Evolutionary conservation across 2,329 filamentous ascomycete species (phyloP).

Genomic region (Fusarium mexicanum): DNA sequence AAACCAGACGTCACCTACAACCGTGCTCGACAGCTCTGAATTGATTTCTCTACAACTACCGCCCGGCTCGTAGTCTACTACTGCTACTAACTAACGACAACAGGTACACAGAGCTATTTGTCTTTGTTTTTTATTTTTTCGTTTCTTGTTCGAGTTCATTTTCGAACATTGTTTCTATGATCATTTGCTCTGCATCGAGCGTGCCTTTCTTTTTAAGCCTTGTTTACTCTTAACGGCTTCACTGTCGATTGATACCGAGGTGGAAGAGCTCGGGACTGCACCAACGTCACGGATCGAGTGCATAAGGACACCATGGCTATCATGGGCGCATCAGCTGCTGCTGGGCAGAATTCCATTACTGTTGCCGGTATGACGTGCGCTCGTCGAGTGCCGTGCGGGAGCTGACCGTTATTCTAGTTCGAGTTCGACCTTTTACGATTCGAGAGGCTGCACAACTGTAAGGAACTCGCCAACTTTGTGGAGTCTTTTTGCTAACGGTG

Average conservation of each 20-base stretch:
- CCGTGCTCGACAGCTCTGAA: constrained; percentile 26
- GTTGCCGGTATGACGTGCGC: constrained; percentile 60
- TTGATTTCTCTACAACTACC: constrained; percentile 13
- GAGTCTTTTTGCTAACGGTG: constrained; percentile 15
- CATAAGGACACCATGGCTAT: constrained; percentile 30
- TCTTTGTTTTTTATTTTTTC: constrained; percentile 2
- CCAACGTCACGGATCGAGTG: neutral
- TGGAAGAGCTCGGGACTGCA: neutral
- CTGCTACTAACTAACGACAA: constrained; percentile 21
- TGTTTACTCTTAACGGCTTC: constrained; percentile 35
- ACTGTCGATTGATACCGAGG: neutral
- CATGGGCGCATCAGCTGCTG: constrained; percentile 33
- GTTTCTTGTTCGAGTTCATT: constrained; percentile 9
- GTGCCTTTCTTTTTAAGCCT: constrained; percentile 26
- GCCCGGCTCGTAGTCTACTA: constrained; percentile 3
- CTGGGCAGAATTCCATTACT: constrained; percentile 63
- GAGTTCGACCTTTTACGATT: constrained; percentile 80
- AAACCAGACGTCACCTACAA: constrained; percentile 41
- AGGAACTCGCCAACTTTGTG: constrained; percentile 27
- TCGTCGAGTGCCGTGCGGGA: neutral
- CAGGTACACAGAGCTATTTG: constrained; percentile 44
- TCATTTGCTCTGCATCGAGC: constrained; percentile 16
- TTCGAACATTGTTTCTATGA: constrained; percentile 39
- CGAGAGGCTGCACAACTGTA: constrained; percentile 93
- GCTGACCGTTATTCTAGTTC: constrained; percentile 60